Evolutionary conservation across 73 alveolate genomes (phyloP).

Genomic region (Uronychia setigera): DNA sequence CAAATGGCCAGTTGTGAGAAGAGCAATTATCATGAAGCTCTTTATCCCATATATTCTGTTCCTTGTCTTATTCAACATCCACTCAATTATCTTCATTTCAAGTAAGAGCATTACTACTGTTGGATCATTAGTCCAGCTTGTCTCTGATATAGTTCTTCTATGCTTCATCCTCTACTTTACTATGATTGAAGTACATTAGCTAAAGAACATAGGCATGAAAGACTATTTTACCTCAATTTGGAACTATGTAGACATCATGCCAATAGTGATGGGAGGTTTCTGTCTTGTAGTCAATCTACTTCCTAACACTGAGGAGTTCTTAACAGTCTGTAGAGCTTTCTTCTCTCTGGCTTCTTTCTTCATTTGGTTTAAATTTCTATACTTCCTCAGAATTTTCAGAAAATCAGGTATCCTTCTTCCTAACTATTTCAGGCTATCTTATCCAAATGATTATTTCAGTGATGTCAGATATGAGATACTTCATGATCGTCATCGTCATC

Average conservation of each 20-base stretch:
- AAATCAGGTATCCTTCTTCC: slow-evolving; percentile 6
- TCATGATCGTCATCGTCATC: slow-evolving; percentile 30
- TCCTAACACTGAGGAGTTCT: not conserved
- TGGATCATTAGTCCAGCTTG: not conserved
- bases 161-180: not conserved
- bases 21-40: slow-evolving; percentile 18
- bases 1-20: slow-evolving; percentile 45
- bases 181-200: not conserved
- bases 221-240: slow-evolving; percentile 36
- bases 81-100: not conserved
- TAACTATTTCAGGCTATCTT: slow-evolving; percentile 7
- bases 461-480: slow-evolving; percentile 28
- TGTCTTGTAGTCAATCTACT: not conserved
- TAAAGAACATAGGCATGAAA: not conserved
- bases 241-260: slow-evolving; percentile 44
- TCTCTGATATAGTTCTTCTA: not conserved
- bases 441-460: slow-evolving; percentile 32
- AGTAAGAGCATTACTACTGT: not conserved
- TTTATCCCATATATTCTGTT: slow-evolving; percentile 29
- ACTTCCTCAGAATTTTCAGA: slow-evolving; percentile 41
- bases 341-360: slow-evolving; percentile 41
- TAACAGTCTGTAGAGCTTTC: not conserved
- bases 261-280: not conserved
- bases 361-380: slow-evolving; percentile 52
- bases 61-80: slow-evolving; percentile 9